Percentiles rank a stretch among this genome's conserved stretches.
Evolutionary conservation across 768 basidiomycete species (phyloP).

Genomic region (Tricholoma sp.): DNA sequence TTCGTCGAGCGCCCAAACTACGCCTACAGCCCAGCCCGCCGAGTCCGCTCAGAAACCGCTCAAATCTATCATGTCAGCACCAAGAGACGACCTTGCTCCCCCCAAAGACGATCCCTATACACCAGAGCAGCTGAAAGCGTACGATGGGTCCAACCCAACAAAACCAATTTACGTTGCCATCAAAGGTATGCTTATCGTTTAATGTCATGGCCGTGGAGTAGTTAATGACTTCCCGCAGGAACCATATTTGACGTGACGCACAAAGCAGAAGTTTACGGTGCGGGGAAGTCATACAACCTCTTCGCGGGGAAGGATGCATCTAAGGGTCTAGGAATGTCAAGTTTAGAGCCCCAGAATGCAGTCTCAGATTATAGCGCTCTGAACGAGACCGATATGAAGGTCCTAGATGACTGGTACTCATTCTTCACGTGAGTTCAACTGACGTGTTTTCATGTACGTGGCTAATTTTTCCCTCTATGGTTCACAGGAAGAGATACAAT

Average conservation of each 20-base stretch:
- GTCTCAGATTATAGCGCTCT: slow-evolving; percentile 74
- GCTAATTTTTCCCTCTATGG: neutral
- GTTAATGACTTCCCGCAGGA: slow-evolving; percentile 39
- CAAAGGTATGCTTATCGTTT: slow-evolving; percentile 55
- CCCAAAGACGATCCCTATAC: slow-evolving; percentile 81
- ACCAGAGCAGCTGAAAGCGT: slow-evolving; percentile 57
- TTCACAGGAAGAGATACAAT: slow-evolving; percentile 75
- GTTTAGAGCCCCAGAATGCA: slow-evolving; percentile 80
- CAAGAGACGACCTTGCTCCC: slow-evolving; percentile 52
- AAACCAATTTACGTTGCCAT: slow-evolving; percentile 80
- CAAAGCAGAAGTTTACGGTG: slow-evolving; percentile 87
- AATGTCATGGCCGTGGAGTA: neutral
- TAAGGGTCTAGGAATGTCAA: slow-evolving; percentile 83
- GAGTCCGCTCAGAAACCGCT: neutral
- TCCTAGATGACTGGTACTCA: slow-evolving; percentile 82
- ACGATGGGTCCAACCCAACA: slow-evolving; percentile 46
- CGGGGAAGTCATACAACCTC: slow-evolving; percentile 69
- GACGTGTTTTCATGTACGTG: neutral
- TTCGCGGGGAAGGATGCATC: slow-evolving; percentile 97
- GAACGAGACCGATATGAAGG: slow-evolving; percentile 65
- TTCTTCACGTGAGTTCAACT: slow-evolving; percentile 73
- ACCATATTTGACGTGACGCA: slow-evolving; percentile 85
- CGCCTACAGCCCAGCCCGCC: neutral
- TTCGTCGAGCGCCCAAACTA: neutral
- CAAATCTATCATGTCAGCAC: slow-evolving; percentile 67